Evolutionary conservation across 768 basidiomycete species (phyloP).

Genomic region (Macrocybe gigantea): DNA sequence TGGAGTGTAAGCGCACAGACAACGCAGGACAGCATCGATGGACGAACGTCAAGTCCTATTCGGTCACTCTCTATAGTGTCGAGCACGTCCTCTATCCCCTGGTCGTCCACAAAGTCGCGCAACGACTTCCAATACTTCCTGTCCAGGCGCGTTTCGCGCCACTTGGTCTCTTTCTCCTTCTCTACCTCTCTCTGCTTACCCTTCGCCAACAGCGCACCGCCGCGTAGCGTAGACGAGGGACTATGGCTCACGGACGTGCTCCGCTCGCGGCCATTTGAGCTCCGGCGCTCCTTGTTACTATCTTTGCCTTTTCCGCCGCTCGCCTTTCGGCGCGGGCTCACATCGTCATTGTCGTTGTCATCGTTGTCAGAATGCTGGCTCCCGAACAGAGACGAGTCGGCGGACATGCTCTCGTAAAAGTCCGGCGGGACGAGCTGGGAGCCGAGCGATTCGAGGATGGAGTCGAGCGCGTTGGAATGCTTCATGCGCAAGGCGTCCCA

Average conservation of each 20-base stretch:
- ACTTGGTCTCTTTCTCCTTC: constrained; percentile 2
- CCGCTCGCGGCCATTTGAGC: constrained; percentile 7
- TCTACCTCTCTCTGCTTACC: constrained; percentile 10
- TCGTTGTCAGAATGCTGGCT: constrained; percentile 57
- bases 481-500: constrained; percentile 66
- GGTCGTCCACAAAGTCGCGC: constrained; percentile 82
- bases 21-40: not conserved
- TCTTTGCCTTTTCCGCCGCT: too few species aligned
- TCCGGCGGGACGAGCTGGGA: constrained; percentile 71
- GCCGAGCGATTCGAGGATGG: constrained; percentile 66
- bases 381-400: constrained; percentile 75
- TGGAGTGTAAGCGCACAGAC: constrained; percentile 22
- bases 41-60: constrained; percentile 57
- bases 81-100: constrained; percentile 69
- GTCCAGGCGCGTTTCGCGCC: constrained; percentile 20
- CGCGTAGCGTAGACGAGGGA: constrained; percentile 36
- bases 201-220: constrained; percentile 1
- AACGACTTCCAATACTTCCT: constrained; percentile 72
- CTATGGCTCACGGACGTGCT: constrained; percentile 22
- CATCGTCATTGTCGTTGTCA: constrained; percentile 7
- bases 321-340: too few species aligned
- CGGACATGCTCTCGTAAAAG: constrained; percentile 56
- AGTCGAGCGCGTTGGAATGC: constrained; percentile 59
- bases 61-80: constrained; percentile 73
- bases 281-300: constrained; percentile 12